Conservation (phyloP, 139 green algal genomes). For the Diplosphaera chodatii region DNA sequence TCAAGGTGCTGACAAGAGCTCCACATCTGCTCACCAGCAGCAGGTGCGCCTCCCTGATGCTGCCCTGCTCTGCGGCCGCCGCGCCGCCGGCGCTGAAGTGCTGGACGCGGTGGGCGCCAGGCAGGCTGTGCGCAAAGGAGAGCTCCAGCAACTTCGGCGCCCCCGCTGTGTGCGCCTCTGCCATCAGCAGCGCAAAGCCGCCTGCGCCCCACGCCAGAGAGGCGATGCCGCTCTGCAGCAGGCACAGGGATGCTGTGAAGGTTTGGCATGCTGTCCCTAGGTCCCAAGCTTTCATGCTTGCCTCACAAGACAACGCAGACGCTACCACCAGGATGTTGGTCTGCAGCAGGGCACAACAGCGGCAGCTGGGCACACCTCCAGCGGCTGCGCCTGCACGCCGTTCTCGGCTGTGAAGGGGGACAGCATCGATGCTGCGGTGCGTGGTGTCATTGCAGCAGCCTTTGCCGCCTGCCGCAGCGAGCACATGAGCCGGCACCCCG, state of each 20-base stretch:
- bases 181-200: constrained; percentile 58
- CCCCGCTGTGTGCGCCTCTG: constrained; percentile 16
- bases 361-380: constrained; percentile 10
- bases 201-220: constrained; percentile 49
- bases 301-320: too few species aligned
- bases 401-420: neutral
- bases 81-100: constrained; percentile 9
- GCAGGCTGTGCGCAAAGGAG: constrained; percentile 46
- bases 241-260: neutral
- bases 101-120: constrained; percentile 17
- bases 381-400: neutral
- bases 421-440: neutral
- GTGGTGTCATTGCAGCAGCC: constrained; percentile 1
- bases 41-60: constrained; percentile 43
- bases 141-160: constrained; percentile 44
- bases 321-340: too few species aligned
- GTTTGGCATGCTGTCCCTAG: too few species aligned
- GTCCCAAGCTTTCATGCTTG: too few species aligned
- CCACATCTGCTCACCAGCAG: constrained; percentile 43
- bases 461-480: constrained; percentile 46
- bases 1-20: too few species aligned
- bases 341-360: neutral
- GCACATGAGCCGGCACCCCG: constrained; percentile 75
- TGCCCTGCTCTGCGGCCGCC: too few species aligned
- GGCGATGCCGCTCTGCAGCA: constrained; percentile 39